A percentile compares a stretch with the other conserved stretches of the same genome.
These are phyloP conservation scores for Cladophialophora psammophila DNA, from an alignment of 2,329 filamentous ascomycete genomes.

Conservation along the genomic window DNA sequence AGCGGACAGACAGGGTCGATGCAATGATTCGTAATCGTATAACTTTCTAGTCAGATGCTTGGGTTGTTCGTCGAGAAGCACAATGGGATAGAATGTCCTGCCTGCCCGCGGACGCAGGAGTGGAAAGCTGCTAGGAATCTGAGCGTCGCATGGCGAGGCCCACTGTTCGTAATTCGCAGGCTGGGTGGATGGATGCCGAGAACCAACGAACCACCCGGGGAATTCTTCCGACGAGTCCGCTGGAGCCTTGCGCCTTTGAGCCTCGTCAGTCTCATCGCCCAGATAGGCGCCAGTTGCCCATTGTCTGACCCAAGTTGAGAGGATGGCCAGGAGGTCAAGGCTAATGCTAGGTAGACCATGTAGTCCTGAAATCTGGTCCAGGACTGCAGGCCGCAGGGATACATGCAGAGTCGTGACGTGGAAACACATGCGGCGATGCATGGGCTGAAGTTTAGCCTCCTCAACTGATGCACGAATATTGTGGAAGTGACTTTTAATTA, in stretches of 20 bases:
- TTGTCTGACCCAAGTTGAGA: neutral
- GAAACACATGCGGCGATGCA: neutral
- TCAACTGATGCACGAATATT: neutral
- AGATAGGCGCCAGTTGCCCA: neutral
- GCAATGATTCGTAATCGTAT: neutral
- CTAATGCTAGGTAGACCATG: neutral
- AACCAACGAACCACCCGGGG: constrained; percentile 3
- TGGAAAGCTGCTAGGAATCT: constrained; percentile 11
- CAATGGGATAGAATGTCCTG: constrained; percentile 1
- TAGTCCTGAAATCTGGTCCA: neutral
- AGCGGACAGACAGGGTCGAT: neutral
- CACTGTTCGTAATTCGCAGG: constrained; percentile 18
- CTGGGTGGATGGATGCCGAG: constrained; percentile 7
- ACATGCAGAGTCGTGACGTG: neutral
- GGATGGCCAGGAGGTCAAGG: neutral
- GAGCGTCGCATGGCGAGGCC: neutral
- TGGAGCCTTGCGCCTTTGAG: neutral
- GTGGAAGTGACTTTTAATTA: neutral
- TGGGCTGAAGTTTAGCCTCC: neutral
- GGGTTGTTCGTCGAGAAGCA: neutral
- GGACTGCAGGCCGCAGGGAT: neutral
- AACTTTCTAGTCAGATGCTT: neutral
- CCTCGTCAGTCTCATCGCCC: neutral
- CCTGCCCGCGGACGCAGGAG: neutral
- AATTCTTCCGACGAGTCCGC: constrained; percentile 3